Evolutionary conservation across 768 basidiomycete genomes (phyloP), one percentile per base, ranked within the genome.

Genomic region (Tylopilus subfusipes): DNA sequence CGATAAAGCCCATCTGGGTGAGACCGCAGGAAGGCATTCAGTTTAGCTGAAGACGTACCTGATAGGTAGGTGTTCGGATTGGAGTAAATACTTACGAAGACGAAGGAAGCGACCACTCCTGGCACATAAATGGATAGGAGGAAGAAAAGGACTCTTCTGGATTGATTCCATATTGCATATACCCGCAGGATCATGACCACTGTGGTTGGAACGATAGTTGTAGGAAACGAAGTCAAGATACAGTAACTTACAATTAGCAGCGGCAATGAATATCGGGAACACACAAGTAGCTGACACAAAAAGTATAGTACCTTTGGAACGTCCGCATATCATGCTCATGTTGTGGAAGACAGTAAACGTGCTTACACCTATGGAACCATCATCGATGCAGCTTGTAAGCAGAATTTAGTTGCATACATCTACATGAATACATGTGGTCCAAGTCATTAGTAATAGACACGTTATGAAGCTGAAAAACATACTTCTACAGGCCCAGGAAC

Each of bases 141-240:
- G 18, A 25, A 1, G 11, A 2, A 25, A n/a, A 51, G 30, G 13
- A 51, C 43, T 24, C 30, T 25, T 25, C 33, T 51, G 11, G 50
- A 51, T 34, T 11, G 30, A 33, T 19, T 43, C 50, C 50, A 51
- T 31, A 51, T 43, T n/a, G 50, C 50, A 51, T 51, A 51, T 33
- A 51, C 42, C 1, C 22, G 21, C 40, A 51, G 27, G 12, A 42
- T 34, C 42, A 51, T 51, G 4, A 51, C 22, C 30, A 34, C 50
- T 51, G 31, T 50, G n/a, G 13, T 21, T 27, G 36, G 19, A 27
- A 29, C 3, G 16, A 42, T 31, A 12, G 3, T 19, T 19, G 4
- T 36, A 18, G 25, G 4, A 18, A 25, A 19, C 12, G n/a, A 10
- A 38, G 6, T 27, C 4, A 19, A 2, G 12, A 18, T 9, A 12